Conservation (phyloP, 805 yeast genomes). For the Priceomyces haplophilus region DNA sequence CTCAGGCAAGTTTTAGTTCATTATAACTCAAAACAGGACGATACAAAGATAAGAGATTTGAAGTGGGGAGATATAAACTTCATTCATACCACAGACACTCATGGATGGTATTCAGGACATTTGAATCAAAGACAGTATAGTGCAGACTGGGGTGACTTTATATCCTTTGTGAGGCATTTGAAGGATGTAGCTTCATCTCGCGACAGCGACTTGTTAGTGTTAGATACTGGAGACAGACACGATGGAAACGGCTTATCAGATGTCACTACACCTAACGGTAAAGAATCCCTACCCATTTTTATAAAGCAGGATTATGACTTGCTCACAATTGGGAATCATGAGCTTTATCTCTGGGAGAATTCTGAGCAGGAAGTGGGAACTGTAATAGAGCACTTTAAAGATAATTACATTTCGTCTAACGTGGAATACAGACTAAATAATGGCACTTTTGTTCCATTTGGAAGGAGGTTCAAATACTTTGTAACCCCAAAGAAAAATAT, state of each 20-base stretch:
- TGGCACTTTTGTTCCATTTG: slow-evolving; percentile 58
- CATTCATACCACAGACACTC: slow-evolving; percentile 94
- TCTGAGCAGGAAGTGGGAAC: slow-evolving; percentile 62
- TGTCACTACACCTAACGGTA: slow-evolving; percentile 71
- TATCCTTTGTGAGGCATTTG: slow-evolving; percentile 61
- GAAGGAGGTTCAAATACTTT: slow-evolving; percentile 63
- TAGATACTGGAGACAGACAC: slow-evolving; percentile 91
- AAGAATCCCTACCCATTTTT: slow-evolving; percentile 58
- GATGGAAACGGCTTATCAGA: slow-evolving; percentile 93
- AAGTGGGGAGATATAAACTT: slow-evolving; percentile 75
- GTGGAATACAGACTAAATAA: slow-evolving; percentile 54
- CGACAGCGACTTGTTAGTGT: slow-evolving; percentile 62
- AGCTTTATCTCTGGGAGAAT: slow-evolving; percentile 66
- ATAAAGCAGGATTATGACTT: slow-evolving; percentile 67
- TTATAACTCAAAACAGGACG: neutral
- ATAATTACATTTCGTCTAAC: slow-evolving; percentile 67
- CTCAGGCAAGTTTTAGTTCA: no score
- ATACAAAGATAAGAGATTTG: slow-evolving; percentile 62
- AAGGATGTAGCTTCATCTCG: slow-evolving; percentile 39
- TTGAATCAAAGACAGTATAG: slow-evolving; percentile 69
- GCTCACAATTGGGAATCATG: slow-evolving; percentile 88
- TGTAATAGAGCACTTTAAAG: slow-evolving; percentile 57
- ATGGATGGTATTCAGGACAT: slow-evolving; percentile 96
- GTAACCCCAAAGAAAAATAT: slow-evolving; percentile 51
- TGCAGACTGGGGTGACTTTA: slow-evolving; percentile 91